Percentiles rank a stretch among this genome's conserved stretches.
Conservation (phyloP, 345 rosid genomes). For the Citrus mangshanensis region DNA sequence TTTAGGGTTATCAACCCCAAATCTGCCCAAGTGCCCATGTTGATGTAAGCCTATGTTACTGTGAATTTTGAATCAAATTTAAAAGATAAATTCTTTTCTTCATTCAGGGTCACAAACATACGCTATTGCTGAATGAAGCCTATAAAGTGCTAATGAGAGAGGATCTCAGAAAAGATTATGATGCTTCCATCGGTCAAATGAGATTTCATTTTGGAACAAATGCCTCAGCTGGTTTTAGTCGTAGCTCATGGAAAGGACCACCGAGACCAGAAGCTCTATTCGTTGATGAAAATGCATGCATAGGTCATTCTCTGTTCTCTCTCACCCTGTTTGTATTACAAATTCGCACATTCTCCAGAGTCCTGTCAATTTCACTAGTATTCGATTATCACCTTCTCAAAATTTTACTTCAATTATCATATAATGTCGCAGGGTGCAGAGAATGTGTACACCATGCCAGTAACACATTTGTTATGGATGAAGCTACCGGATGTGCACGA, state of each 20-base stretch:
- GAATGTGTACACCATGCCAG: constrained; percentile 61
- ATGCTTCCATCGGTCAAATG: constrained; percentile 37
- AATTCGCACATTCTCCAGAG: neutral
- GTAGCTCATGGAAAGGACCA: constrained; percentile 63
- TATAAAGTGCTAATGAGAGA: constrained; percentile 42
- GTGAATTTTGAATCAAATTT: neutral
- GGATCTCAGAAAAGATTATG: constrained; percentile 40
- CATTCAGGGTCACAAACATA: constrained; percentile 41
- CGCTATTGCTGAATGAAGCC: constrained; percentile 52
- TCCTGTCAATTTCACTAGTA: neutral
- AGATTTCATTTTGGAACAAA: constrained; percentile 20
- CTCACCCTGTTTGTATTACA: neutral
- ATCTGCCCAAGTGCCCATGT: too few species aligned
- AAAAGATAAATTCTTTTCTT: neutral
- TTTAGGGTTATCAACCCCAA: neutral
- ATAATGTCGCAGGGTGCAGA: constrained; percentile 48
- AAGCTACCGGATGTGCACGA: constrained; percentile 47
- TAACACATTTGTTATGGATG: constrained; percentile 52
- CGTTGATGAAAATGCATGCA: constrained; percentile 58
- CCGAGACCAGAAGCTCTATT: constrained; percentile 51
- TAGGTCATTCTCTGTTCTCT: constrained; percentile 27
- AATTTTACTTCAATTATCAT: neutral
- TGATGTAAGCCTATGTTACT: neutral
- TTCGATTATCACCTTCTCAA: neutral
- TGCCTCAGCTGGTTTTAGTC: constrained; percentile 17